Conservation (phyloP, 2,329 filamentous ascomycete genomes). For the Atkinsonella hypoxylon region DNA sequence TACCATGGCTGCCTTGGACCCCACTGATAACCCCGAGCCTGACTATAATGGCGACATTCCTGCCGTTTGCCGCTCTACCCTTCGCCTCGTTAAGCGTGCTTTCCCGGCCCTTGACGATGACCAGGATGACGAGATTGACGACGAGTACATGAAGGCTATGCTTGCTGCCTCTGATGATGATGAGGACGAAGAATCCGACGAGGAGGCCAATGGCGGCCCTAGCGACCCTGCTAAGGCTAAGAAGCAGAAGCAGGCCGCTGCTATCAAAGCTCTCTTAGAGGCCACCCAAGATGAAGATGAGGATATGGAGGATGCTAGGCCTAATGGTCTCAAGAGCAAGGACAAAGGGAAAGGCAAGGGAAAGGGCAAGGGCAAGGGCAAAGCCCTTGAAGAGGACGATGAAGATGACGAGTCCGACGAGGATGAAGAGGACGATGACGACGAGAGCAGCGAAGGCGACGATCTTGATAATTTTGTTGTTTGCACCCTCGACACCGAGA, state of each 20-base stretch:
- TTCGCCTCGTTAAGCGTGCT: slow-evolving; percentile 78
- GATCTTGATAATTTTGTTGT: slow-evolving; percentile 84
- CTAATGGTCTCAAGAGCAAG: slow-evolving; percentile 45
- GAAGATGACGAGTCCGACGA: slow-evolving; percentile 33
- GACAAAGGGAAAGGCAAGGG: slow-evolving; percentile 60
- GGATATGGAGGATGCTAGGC: slow-evolving; percentile 60
- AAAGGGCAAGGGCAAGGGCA: slow-evolving; percentile 59
- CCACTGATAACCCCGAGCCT: slow-evolving; percentile 59
- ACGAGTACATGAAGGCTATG: slow-evolving; percentile 49
- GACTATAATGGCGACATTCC: slow-evolving; percentile 51
- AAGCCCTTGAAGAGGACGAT: slow-evolving; percentile 47
- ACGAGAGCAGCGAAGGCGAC: slow-evolving; percentile 48
- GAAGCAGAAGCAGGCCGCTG: slow-evolving; percentile 70
- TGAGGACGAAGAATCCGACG: slow-evolving; percentile 40
- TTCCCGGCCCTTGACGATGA: slow-evolving; percentile 37
- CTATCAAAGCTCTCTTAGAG: slow-evolving; percentile 65
- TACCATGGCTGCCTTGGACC: slow-evolving; percentile 97
- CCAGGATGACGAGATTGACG: slow-evolving; percentile 53
- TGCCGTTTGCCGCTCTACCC: slow-evolving; percentile 62
- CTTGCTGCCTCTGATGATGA: slow-evolving; percentile 40
- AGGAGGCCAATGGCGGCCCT: slow-evolving; percentile 76
- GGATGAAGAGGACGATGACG: slow-evolving; percentile 31
- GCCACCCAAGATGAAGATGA: slow-evolving; percentile 52
- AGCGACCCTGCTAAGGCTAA: slow-evolving; percentile 85
- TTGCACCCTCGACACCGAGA: slow-evolving; percentile 88